Base-by-base conservation (phyloP, 2,329 filamentous ascomycete species). In the Ceratocystis alfenasii region DNA sequence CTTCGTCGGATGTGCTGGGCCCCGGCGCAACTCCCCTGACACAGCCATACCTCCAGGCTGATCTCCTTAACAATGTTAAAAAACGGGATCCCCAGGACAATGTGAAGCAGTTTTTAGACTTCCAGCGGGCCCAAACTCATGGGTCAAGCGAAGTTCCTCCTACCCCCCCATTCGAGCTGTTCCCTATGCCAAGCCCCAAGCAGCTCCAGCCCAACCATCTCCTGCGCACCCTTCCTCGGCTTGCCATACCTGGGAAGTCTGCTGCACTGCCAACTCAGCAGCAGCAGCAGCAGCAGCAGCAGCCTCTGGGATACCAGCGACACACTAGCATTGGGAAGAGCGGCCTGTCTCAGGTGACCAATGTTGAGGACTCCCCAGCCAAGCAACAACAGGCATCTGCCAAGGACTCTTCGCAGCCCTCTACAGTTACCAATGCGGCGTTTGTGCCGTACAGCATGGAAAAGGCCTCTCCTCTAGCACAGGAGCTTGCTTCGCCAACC, bases 1-100 rank as follows among this genome's bases (percentile, higher is more conserved):
- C 92, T 30, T 96, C 93, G 0, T 96, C 92, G 1, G 93, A 96
- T 75, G 82, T 95, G 10, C 81, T 97, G 69, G 92, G 91, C 1
- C 87, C 89, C 5, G 83, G 83, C 45, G 76, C 73, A 60, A 74
- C 86, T 12, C 81, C 87, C 25, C 80, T 86, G 28, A 80, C 92
- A 68, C 81, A 83, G 67, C 83, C 86, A 69, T 62, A 36, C 20
- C 82, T 96, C 46, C 87, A 91, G 71, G 87, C 91, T 74, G 84
- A 87, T 62, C 82, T 81, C 53, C 84, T 96, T 17, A 84, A 85
- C 67, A 84, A 81, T 69, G 74, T 96, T 41, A 81, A 88, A 72
- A 79, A 80, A 20, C 83, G 88, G 64, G 91, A 96, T 72, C 89
- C 92, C 5, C 92, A 95, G 74, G 92, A 96, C 76, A 95, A 93